Base-by-base conservation (phyloP, 225 moss, liverwort and hornwort genomes). In the Physcomitrium patens region DNA sequence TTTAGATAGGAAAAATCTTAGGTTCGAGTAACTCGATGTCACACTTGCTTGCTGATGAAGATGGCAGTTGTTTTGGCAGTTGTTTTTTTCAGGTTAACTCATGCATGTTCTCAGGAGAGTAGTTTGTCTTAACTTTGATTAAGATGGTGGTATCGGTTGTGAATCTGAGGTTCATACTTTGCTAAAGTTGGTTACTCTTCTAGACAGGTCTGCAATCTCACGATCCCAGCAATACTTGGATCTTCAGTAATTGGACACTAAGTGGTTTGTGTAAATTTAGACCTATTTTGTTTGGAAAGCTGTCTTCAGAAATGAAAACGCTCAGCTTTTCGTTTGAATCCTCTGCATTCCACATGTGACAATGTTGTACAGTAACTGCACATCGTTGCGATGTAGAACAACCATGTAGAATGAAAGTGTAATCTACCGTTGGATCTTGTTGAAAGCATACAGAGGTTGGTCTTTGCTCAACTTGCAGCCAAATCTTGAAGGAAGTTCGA, bases 61-160 rank as follows among this genome's bases (percentile, higher is more conserved):
- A 50, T 44, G 46, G 31, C 7, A 37, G 31, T 37, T 37, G 31
- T 37, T 44, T 2, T 76, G 15, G 41, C 12, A 58, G 43, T 12
- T 65, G 15, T 60, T 8, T 23, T 17, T n/a, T 15, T 69, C 73
- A 78, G 71, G 78, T 55, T 26, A 55, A 56, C 10, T 55, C 58
- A 1, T 67, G 79, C 23, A 12, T 74, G 70, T 71, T 77, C 0
- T 68, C 61, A 7, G 46, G 47, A 13, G 77, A 72, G 70, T 31
- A 77, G 19, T 22, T 75, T 12, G 31, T 50, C 1, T 20, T 70
- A 0, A 2, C 80, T 43, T 53, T 18, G 31, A 66, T 69, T 23
- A 72, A 46, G 60, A 45, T 51, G 60, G 47, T 79, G 27, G 69
- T 60, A 0, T 10, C 50, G 22, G 37, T 7, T 47, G 1, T 63